These are phyloP conservation scores for Elsinoe australis DNA, from an alignment of 2,329 filamentous ascomycete genomes.

Conservation along the genomic window DNA sequence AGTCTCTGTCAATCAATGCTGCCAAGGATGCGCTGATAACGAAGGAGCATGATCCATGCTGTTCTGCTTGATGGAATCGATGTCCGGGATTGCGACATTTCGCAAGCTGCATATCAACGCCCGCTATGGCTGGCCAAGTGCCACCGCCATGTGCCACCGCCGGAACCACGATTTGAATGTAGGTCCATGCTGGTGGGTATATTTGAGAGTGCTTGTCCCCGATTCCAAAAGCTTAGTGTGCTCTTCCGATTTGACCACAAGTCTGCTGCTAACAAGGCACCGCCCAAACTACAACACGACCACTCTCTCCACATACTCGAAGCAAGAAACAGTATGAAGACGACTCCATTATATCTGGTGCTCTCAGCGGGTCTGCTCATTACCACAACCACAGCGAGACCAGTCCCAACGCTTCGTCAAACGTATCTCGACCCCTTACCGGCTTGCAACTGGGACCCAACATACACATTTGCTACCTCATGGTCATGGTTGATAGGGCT, in stretches of 20 bases:
- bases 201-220: too few relatives aligned
- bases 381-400: not conserved
- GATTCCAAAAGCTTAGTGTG: too few relatives aligned
- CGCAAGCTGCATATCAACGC: slow-evolving; percentile 6
- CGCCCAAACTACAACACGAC: too few relatives aligned
- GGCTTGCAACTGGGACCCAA: slow-evolving; percentile 4
- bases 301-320: too few relatives aligned
- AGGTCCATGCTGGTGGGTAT: not conserved
- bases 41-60: too few relatives aligned
- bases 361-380: not conserved
- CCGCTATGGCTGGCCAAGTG: not conserved
- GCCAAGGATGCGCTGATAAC: not conserved
- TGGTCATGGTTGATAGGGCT: slow-evolving; percentile 10
- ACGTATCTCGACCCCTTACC: not conserved
- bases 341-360: too few relatives aligned
- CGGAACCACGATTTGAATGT: not conserved
- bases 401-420: not conserved
- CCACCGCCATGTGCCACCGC: not conserved
- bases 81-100: slow-evolving; percentile 7
- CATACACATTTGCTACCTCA: slow-evolving; percentile 3
- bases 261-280: too few relatives aligned
- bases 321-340: too few relatives aligned
- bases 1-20: too few relatives aligned
- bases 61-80: slow-evolving; percentile 12
- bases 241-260: too few relatives aligned